Evolutionary conservation across 345 rosid species (phyloP).

Genomic region (Turritis glabra): DNA sequence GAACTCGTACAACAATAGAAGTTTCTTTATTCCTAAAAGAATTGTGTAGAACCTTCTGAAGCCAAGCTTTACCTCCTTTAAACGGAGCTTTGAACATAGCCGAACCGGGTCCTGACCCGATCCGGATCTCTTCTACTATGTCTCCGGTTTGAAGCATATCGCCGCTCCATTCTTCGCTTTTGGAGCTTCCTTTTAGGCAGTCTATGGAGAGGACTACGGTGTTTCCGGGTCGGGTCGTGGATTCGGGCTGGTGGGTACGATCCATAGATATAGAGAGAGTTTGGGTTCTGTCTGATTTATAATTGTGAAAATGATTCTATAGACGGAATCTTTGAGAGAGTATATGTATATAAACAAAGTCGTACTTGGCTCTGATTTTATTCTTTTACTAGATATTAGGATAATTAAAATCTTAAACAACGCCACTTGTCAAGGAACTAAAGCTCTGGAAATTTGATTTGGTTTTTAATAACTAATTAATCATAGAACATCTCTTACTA

Average conservation of each 20-base stretch:
- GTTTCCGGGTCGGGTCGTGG: slow-evolving; percentile 43
- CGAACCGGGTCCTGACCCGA: slow-evolving; percentile 63
- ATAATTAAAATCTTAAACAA: background rate
- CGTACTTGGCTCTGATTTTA: slow-evolving; percentile 22
- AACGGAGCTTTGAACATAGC: slow-evolving; percentile 62
- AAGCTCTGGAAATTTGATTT: background rate
- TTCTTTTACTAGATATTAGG: background rate
- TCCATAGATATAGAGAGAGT: slow-evolving; percentile 41
- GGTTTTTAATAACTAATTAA: background rate
- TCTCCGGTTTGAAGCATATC: slow-evolving; percentile 99
- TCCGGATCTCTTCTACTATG: slow-evolving; percentile 81
- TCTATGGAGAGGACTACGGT: slow-evolving; percentile 70
- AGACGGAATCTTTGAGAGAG: slow-evolving; percentile 27
- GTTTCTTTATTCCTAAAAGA: slow-evolving; percentile 80
- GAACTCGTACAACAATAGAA: slow-evolving; percentile 65
- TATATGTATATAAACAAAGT: slow-evolving; percentile 16
- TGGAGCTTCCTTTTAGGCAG: slow-evolving; percentile 83
- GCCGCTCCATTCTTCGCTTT: slow-evolving; percentile 93
- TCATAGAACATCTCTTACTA: background rate
- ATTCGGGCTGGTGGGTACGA: slow-evolving; percentile 49
- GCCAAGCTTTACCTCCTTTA: slow-evolving; percentile 78
- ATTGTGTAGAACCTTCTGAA: slow-evolving; percentile 72
- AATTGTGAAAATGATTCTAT: slow-evolving; percentile 8
- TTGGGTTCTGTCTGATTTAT: background rate
- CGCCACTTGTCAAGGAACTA: background rate